These are phyloP conservation scores for Paramecium tetraurelia DNA, from an alignment of 73 alveolate species.

Conservation along the genomic window DNA sequence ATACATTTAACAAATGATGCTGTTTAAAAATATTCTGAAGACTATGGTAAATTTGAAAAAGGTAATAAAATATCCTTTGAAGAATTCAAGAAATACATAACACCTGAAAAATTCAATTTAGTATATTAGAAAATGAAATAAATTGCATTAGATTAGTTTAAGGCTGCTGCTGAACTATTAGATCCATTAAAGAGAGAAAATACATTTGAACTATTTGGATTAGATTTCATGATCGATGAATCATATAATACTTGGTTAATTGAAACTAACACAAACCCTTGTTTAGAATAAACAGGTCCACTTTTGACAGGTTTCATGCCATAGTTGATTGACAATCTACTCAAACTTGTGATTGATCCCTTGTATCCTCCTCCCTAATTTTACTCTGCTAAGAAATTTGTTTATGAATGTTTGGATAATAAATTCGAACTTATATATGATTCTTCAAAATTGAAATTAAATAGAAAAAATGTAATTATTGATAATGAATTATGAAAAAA, in stretches of 20 bases:
- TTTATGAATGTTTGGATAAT: not conserved
- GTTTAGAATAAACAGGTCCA: constrained; percentile 91
- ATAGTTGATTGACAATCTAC: constrained; percentile 20
- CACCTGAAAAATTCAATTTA: not conserved
- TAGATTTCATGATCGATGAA: constrained; percentile 95
- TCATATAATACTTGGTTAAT: constrained; percentile 83
- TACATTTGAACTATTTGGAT: constrained; percentile 92
- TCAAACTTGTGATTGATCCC: constrained; percentile 51
- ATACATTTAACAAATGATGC: constrained; percentile 83
- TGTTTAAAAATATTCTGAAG: constrained; percentile 75
- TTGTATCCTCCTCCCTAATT: constrained; percentile 28
- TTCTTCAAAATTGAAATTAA: not conserved
- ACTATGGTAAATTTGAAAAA: constrained; percentile 76
- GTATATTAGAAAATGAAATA: constrained; percentile 66
- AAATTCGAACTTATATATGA: not conserved
- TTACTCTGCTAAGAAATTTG: not conserved
- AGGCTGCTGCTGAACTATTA: constrained; percentile 73
- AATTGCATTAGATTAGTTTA: constrained; percentile 70
- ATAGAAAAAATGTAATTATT: not conserved
- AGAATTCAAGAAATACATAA: constrained; percentile 59
- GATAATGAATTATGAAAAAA: not conserved
- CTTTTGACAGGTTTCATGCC: constrained; percentile 75
- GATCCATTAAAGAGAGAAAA: constrained; percentile 78
- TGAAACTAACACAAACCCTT: constrained; percentile 96
- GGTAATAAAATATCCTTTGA: constrained; percentile 72